These are phyloP conservation scores for Saccharum spontaneum DNA, from an alignment of 176 grass and related monocot species.

Conservation along the genomic window DNA sequence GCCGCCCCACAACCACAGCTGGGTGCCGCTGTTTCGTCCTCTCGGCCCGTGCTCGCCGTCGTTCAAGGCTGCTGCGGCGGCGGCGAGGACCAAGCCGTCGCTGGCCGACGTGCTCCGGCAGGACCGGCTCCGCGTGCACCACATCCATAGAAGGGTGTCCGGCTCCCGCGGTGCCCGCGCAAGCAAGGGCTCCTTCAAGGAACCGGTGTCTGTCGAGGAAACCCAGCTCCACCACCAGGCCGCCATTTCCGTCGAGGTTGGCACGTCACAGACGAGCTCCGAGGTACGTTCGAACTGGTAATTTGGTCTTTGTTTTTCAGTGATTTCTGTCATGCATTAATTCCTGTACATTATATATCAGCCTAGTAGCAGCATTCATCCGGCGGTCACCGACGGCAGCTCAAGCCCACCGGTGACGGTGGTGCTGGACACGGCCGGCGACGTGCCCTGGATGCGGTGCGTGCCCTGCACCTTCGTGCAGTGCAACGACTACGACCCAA, in stretches of 20 bases:
- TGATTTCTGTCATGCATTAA: background rate
- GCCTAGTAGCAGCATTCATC: background rate
- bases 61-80: background rate
- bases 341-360: background rate
- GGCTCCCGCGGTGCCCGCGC: no score
- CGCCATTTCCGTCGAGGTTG: background rate
- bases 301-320: background rate
- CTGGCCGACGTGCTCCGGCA: background rate
- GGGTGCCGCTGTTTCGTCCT: conserved; percentile 15
- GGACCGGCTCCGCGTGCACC: background rate
- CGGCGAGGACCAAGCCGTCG: background rate
- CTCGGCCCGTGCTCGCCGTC: conserved; percentile 16
- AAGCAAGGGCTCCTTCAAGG: background rate
- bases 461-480: background rate
- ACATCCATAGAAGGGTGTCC: background rate
- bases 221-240: background rate
- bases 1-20: background rate
- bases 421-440: background rate
- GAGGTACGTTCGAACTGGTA: background rate
- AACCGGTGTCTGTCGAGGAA: background rate
- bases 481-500: background rate
- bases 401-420: background rate
- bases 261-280: background rate
- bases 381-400: conserved; percentile 1
- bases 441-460: background rate